Base-by-base conservation (phyloP, 2,329 filamentous ascomycete genomes). In the Fusarium sp. region DNA sequence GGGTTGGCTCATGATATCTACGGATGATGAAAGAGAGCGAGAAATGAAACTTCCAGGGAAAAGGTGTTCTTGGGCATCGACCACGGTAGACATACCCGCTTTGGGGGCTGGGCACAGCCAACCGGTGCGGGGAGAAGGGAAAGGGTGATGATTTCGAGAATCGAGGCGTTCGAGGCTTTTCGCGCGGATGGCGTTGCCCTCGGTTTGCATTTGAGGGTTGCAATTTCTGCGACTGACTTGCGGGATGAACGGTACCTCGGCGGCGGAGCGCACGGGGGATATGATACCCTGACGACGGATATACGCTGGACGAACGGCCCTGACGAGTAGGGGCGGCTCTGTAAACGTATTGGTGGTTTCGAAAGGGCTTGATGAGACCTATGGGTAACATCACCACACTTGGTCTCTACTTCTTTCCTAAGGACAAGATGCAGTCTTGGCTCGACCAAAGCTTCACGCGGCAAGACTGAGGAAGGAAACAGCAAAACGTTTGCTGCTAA, bases 221-320 rank as follows among this genome's bases (percentile, higher is more conserved):
- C 72, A 71, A 65, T 73, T 64, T 68, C 68, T 70, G 72, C 64
- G 57, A 65, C 63, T 69, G 67, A 73, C 62, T 56, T 65, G 66
- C 71, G 62, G 69, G 69, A 65, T 67, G 68, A 62, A 71, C 62
- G 57, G 70, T 56, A 70, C 67, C 64, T 70, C 52, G 65, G 65
- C 52, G 65, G 65, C 60, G 62, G 68, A 68, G 61, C 54, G 68
- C 52, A 67, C 45, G 75, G 66, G 61, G 67, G 71, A 71, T 71
- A 78, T 75, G 75, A 79, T 78, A 79, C 76, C 74, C 77, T 75
- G 73, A 78, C 71, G 76, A 77, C 68, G 74, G 71, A 70, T 72
- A 71, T 74, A 75, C 72, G 74, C 76, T 76, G 75, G 71, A 78
- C 68, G 74, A 75, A 71, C 64, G 62, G 66, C 72, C 67, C 73